These are phyloP conservation scores for Canariomyces notabilis DNA, from an alignment of 2,329 filamentous ascomycete genomes.

Conservation along the genomic window DNA sequence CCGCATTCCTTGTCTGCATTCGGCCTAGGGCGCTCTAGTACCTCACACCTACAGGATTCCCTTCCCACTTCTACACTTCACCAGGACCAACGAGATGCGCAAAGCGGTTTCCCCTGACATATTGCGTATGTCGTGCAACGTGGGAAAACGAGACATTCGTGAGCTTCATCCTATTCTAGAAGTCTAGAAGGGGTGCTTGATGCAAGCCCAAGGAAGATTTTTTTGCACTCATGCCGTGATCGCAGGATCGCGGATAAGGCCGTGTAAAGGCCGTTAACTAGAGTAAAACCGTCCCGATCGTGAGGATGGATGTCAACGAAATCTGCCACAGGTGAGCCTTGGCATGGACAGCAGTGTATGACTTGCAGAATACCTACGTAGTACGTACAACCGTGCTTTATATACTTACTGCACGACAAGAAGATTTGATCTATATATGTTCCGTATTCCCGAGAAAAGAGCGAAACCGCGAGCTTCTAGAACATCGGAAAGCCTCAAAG, in stretches of 20 bases:
- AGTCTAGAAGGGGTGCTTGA: background rate
- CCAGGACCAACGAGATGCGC: too few relatives aligned
- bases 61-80: too few relatives aligned
- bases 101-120: too few relatives aligned
- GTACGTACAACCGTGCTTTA: background rate
- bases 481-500: constrained; percentile 1
- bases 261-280: too few relatives aligned
- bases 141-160: background rate
- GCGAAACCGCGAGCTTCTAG: constrained; percentile 9
- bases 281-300: too few relatives aligned
- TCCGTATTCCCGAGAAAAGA: constrained; percentile 7
- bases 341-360: too few relatives aligned
- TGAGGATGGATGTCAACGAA: too few relatives aligned
- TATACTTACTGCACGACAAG: background rate
- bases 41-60: too few relatives aligned
- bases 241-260: too few relatives aligned
- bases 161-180: background rate
- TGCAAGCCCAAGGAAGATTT: background rate
- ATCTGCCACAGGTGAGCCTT: too few relatives aligned
- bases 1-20: background rate
- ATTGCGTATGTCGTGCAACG: background rate
- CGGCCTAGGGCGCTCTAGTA: background rate
- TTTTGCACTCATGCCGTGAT: too few relatives aligned
- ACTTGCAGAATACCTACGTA: background rate
- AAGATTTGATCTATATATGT: background rate